These are phyloP conservation scores for Colletotrichum orbiculare DNA, from an alignment of 2,329 filamentous ascomycete species.

Conservation along the genomic window DNA sequence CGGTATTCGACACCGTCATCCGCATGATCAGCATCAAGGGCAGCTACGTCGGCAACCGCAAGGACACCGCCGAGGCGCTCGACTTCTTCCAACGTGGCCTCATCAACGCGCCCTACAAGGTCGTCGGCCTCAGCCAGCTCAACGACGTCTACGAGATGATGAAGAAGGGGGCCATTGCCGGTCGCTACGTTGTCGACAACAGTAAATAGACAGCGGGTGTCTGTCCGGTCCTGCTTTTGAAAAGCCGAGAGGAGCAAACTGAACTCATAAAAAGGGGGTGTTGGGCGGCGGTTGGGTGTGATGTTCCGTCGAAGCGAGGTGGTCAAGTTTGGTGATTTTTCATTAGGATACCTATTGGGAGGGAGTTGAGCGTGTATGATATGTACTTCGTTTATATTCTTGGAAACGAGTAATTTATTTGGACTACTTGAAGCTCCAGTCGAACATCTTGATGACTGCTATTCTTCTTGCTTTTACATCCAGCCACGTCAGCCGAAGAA, in stretches of 20 bases:
- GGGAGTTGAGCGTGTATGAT: slow-evolving; percentile 35
- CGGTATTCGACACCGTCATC: slow-evolving; percentile 90
- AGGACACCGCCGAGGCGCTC: slow-evolving; percentile 87
- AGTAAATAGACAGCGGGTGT: slow-evolving; percentile 59
- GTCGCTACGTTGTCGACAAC: slow-evolving; percentile 83
- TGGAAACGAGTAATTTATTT: slow-evolving; percentile 20
- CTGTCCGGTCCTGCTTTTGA: neutral
- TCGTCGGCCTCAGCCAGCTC: slow-evolving; percentile 82
- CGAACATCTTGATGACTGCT: no score
- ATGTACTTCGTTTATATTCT: slow-evolving; percentile 14
- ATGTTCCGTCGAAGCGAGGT: slow-evolving; percentile 6
- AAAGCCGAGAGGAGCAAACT: slow-evolving; percentile 4
- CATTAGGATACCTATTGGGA: slow-evolving; percentile 25
- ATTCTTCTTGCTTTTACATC: no score
- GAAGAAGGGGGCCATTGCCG: slow-evolving; percentile 77
- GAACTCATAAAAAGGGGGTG: slow-evolving; percentile 19
- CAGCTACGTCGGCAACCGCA: slow-evolving; percentile 92
- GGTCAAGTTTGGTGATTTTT: slow-evolving; percentile 3
- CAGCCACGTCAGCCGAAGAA: no score
- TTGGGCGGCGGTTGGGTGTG: slow-evolving; percentile 10
- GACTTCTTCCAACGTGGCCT: slow-evolving; percentile 88
- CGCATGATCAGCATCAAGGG: slow-evolving; percentile 94
- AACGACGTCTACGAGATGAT: slow-evolving; percentile 83
- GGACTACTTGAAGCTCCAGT: neutral
- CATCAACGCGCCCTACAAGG: slow-evolving; percentile 90